Evolutionary conservation across 345 rosid genomes (phyloP).

Genomic region (Citrus medica): DNA sequence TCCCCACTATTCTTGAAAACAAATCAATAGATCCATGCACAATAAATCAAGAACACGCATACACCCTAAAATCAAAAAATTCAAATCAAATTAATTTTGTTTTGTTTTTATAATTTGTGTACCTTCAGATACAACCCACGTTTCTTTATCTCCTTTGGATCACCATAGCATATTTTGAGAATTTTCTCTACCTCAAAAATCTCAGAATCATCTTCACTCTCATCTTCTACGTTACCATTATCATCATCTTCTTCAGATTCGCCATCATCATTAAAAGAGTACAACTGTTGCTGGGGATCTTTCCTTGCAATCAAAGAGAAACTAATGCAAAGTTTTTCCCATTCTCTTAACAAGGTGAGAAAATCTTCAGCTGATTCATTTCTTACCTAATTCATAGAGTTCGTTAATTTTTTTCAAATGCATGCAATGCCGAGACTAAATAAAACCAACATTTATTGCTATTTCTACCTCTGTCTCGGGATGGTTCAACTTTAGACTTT

Average conservation of each 20-base stretch:
- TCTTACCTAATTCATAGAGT: conserved; percentile 44
- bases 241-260: conserved; percentile 24
- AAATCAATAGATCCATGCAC: not conserved
- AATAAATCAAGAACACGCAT: not conserved
- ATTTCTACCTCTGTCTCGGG: conserved; percentile 49
- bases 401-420: not conserved
- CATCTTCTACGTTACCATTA: conserved; percentile 10
- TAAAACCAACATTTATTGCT: not conserved
- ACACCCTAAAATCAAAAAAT: not conserved
- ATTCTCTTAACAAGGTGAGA: conserved; percentile 47
- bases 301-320: conserved; percentile 32
- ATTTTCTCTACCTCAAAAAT: conserved; percentile 54
- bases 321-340: conserved; percentile 52
- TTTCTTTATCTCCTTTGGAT: conserved; percentile 33
- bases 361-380: conserved; percentile 66
- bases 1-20: not conserved
- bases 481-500: conserved; percentile 58
- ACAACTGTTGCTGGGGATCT: conserved; percentile 16
- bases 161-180: conserved; percentile 47
- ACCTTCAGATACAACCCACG: conserved; percentile 55
- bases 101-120: not conserved
- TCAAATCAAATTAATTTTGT: not conserved
- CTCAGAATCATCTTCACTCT: conserved; percentile 30
- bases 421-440: not conserved
- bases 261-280: conserved; percentile 22